Evolutionary conservation across 306 rosid species (phyloP).

Genomic region (Cicer arietinum): DNA sequence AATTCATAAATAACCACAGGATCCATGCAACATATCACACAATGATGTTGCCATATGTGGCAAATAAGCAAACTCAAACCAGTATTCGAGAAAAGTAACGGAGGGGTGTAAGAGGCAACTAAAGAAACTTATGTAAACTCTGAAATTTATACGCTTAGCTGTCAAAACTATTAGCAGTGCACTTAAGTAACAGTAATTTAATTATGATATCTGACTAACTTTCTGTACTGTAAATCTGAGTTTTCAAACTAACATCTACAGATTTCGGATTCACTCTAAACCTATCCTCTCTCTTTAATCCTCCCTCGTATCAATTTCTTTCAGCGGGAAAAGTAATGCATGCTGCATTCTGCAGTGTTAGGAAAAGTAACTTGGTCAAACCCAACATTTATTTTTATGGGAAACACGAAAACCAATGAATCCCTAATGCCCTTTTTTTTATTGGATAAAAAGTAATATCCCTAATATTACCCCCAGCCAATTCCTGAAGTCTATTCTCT

Average conservation of each 20-base stretch:
- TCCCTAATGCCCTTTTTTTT: neutral
- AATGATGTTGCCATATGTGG: slow-evolving; percentile 1
- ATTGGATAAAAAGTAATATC: slow-evolving; percentile 20
- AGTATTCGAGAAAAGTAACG: neutral
- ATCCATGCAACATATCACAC: slow-evolving; percentile 5
- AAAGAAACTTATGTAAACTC: neutral
- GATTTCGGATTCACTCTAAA: neutral
- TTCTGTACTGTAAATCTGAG: neutral
- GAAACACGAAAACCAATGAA: neutral
- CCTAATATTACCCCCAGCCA: slow-evolving; percentile 6
- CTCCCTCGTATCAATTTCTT: neutral
- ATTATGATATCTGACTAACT: neutral
- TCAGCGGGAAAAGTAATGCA: neutral
- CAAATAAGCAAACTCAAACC: neutral
- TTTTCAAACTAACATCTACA: slow-evolving; percentile 3
- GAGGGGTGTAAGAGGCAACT: neutral
- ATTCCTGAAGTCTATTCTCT: neutral
- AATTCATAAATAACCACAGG: neutral
- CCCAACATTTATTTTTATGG: slow-evolving; percentile 8
- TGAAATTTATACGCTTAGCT: neutral
- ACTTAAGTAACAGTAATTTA: neutral
- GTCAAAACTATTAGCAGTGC: neutral
- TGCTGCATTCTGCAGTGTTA: neutral
- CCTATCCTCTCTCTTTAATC: neutral
- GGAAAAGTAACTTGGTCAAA: slow-evolving; percentile 15